Percentiles rank a stretch among this genome's conserved stretches.
Conservation (phyloP, 1,284 basidiomycete species). For the Cystobasidiaceae sp. region DNA sequence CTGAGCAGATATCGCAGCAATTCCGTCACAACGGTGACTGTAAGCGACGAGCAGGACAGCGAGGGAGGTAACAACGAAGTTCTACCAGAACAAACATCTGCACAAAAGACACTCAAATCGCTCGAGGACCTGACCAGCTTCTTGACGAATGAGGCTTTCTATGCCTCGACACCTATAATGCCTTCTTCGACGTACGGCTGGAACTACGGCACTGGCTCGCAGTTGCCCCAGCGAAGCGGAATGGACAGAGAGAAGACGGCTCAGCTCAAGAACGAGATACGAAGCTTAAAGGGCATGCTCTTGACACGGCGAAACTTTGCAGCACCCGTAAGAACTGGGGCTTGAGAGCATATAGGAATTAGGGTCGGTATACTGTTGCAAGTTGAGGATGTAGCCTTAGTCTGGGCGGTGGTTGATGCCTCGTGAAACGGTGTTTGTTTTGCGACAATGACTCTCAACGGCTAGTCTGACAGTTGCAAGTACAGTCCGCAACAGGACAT, state of each 20-base stretch:
- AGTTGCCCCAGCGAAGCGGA: conserved; percentile 6
- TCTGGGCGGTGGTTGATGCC: no score
- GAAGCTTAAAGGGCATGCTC: conserved; percentile 24
- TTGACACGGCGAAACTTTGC: conserved; percentile 28
- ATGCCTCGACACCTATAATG: conserved; percentile 19
- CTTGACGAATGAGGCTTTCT: conserved; percentile 26
- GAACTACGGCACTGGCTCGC: conserved; percentile 1
- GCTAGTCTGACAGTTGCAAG: conserved; percentile 26
- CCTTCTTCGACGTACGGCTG: conserved; percentile 15
- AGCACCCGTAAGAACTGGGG: neutral
- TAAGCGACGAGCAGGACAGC: neutral
- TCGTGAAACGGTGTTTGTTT: no score
- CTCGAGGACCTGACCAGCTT: conserved; percentile 21
- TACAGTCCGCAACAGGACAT: conserved; percentile 35
- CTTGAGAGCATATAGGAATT: no score
- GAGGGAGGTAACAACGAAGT: neutral
- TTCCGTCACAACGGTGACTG: neutral
- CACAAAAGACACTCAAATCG: conserved; percentile 4
- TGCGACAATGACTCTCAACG: no score
- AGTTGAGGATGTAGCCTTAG: no score
- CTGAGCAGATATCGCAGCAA: no score
- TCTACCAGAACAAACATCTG: conserved; percentile 6
- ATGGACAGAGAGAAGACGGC: conserved; percentile 24
- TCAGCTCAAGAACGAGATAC: conserved; percentile 28
- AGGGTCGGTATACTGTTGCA: no score